A percentile compares a stretch with the other conserved stretches of the same genome.
Evolutionary conservation across 106 monocot species (phyloP).

Genomic region (Gastrodia elata): DNA sequence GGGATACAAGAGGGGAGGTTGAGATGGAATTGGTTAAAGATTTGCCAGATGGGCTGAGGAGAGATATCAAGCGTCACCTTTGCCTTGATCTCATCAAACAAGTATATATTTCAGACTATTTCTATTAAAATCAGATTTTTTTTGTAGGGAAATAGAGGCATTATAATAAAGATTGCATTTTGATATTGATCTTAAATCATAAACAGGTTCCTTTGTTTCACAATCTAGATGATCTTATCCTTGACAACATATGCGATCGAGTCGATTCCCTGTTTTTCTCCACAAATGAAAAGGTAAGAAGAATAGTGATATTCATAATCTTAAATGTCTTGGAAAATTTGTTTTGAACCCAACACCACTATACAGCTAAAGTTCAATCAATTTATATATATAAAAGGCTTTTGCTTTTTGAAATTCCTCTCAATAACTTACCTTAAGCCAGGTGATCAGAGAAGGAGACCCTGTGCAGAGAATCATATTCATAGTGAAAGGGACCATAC

Average conservation of each 20-base stretch:
- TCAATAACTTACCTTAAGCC: conserved; percentile 4
- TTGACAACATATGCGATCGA: conserved; percentile 89
- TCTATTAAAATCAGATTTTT: too few species aligned
- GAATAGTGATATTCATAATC: too few species aligned
- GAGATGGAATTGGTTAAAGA: conserved; percentile 78
- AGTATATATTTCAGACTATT: conserved; percentile 17
- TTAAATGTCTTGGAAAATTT: too few species aligned
- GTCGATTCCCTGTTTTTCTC: conserved; percentile 72
- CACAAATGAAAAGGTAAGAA: conserved; percentile 69
- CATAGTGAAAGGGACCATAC: conserved; percentile 43
- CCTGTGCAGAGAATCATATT: conserved; percentile 80
- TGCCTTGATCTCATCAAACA: conserved; percentile 81
- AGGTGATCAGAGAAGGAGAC: conserved; percentile 91
- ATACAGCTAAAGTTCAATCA: too few species aligned
- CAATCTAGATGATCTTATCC: conserved; percentile 79
- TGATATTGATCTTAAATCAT: conserved; percentile 1
- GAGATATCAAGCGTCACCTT: conserved; percentile 78
- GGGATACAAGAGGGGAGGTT: conserved; percentile 72
- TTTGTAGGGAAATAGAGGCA: too few species aligned
- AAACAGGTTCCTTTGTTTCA: conserved; percentile 80
- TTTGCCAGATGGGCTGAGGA: conserved; percentile 69
- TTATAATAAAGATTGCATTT: too few species aligned
- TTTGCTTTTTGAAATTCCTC: background rate
- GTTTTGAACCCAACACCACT: too few species aligned
- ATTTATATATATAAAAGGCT: background rate